Evolutionary conservation across 2,329 filamentous ascomycete species (phyloP).

Genomic region (Neofusicoccum sp.): DNA sequence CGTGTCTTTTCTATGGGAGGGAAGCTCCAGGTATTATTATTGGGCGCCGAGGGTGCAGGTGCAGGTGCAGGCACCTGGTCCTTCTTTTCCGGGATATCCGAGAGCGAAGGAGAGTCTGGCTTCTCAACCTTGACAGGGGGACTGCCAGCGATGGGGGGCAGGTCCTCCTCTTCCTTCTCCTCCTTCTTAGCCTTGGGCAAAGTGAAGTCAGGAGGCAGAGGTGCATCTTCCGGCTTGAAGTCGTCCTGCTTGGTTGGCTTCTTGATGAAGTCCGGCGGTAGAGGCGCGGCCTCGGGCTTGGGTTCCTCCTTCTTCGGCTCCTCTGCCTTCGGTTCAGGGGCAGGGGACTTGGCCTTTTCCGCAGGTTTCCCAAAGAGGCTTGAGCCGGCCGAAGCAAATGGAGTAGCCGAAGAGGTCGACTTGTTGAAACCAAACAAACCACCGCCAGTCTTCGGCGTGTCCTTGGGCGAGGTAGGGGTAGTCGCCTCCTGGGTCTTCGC

Average conservation of each 20-base stretch:
- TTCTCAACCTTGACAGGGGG: conserved; percentile 45
- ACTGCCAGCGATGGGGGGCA: conserved; percentile 47
- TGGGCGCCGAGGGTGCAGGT: not conserved
- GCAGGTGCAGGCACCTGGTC: conserved; percentile 34
- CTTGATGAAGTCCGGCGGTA: conserved; percentile 37
- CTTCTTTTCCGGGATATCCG: conserved; percentile 31
- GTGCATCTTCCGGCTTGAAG: conserved; percentile 34
- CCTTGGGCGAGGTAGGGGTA: not conserved
- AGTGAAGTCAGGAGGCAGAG: conserved; percentile 38
- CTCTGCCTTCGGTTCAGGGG: conserved; percentile 16
- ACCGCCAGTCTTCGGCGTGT: not conserved
- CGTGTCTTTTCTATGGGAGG: not conserved
- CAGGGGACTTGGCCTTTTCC: conserved; percentile 5
- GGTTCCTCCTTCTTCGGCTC: conserved; percentile 20
- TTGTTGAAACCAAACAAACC: conserved; percentile 3
- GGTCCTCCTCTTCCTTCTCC: conserved; percentile 39
- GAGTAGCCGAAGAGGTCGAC: not conserved
- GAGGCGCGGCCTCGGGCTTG: conserved; percentile 34
- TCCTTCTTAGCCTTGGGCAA: conserved; percentile 27
- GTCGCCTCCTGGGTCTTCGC: not conserved
- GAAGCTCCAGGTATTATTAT: conserved; percentile 3
- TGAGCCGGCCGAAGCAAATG: not conserved
- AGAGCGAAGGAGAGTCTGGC: conserved; percentile 34
- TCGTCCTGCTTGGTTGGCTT: conserved; percentile 24
- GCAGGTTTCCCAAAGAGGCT: conserved; percentile 1